These are phyloP conservation scores for Bryum argenteum DNA, from an alignment of 225 moss, liverwort and hornwort genomes.

Conservation along the genomic window DNA sequence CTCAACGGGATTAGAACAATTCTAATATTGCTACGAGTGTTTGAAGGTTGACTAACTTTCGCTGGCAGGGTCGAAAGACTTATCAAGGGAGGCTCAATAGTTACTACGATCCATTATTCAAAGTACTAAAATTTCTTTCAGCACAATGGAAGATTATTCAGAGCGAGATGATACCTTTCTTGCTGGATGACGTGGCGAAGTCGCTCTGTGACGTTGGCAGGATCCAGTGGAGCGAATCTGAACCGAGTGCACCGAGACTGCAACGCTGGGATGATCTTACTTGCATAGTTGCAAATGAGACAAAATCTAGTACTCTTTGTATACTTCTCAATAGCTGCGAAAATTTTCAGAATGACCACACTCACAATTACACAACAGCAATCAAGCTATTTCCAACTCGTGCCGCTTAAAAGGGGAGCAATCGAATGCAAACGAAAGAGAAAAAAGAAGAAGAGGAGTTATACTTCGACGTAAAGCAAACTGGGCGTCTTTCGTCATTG, in stretches of 20 bases:
- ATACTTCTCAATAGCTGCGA: slow-evolving; percentile 97
- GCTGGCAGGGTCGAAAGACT: too few relatives aligned
- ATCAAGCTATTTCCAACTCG: slow-evolving; percentile 13
- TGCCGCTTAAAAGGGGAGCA: not conserved
- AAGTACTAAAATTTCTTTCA: too few relatives aligned
- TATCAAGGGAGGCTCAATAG: too few relatives aligned
- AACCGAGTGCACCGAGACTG: slow-evolving; percentile 98
- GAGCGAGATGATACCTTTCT: slow-evolving; percentile 67
- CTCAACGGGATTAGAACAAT: too few relatives aligned
- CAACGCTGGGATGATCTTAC: slow-evolving; percentile 97
- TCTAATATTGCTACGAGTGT: too few relatives aligned
- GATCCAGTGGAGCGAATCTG: slow-evolving; percentile 89
- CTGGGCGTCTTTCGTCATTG: slow-evolving; percentile 99
- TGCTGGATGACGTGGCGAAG: slow-evolving; percentile 77
- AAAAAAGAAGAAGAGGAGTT: not conserved
- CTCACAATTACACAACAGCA: slow-evolving; percentile 1
- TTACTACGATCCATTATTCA: too few relatives aligned
- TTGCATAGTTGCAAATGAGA: slow-evolving; percentile 98
- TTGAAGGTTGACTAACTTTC: too few relatives aligned
- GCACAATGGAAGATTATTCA: not conserved
- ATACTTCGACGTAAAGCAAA: slow-evolving; percentile 94
- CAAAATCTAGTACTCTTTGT: slow-evolving; percentile 96
- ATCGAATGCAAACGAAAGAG: slow-evolving; percentile 10
- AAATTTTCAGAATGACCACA: not conserved
- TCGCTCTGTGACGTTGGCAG: slow-evolving; percentile 78